These are phyloP conservation scores for Rhypophila decipiens DNA, from an alignment of 495 filamentous ascomycete genomes.

Conservation along the genomic window DNA sequence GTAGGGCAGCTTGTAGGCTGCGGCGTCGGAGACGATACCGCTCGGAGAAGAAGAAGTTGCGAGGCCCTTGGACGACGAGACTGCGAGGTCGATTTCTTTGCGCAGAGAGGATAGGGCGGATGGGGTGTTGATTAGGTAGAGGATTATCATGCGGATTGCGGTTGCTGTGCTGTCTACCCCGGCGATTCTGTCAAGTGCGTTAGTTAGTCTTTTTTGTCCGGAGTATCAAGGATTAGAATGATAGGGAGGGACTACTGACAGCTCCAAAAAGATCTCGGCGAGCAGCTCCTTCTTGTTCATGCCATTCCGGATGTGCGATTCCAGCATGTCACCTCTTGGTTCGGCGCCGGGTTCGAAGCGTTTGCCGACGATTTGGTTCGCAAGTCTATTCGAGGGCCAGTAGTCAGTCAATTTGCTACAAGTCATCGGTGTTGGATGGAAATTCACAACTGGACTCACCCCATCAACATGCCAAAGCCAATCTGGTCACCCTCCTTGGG, in stretches of 20 bases:
- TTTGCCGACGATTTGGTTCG: constrained; percentile 2
- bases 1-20: constrained; percentile 30
- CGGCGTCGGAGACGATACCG: constrained; percentile 30
- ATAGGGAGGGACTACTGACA: neutral
- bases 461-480: constrained; percentile 23
- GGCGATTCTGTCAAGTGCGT: constrained; percentile 36
- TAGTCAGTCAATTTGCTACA: neutral
- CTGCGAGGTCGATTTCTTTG: constrained; percentile 46
- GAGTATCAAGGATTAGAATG: neutral
- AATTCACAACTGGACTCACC: constrained; percentile 6
- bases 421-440: too few species aligned
- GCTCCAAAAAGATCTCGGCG: constrained; percentile 2
- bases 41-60: constrained; percentile 15
- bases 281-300: constrained; percentile 4
- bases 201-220: too few species aligned
- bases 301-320: constrained; percentile 2
- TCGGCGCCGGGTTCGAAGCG: constrained; percentile 1
- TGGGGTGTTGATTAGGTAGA: constrained; percentile 44
- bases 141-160: constrained; percentile 47
- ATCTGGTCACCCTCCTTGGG: constrained; percentile 17
- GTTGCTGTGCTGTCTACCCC: constrained; percentile 60
- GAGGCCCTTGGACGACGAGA: constrained; percentile 16
- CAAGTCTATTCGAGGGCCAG: neutral
- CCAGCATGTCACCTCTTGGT: constrained; percentile 4
- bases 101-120: constrained; percentile 46